phyloP scores from a whole-genome alignment of 2,329 filamentous ascomycete species.

The Cordyceps farinosa region DNA sequence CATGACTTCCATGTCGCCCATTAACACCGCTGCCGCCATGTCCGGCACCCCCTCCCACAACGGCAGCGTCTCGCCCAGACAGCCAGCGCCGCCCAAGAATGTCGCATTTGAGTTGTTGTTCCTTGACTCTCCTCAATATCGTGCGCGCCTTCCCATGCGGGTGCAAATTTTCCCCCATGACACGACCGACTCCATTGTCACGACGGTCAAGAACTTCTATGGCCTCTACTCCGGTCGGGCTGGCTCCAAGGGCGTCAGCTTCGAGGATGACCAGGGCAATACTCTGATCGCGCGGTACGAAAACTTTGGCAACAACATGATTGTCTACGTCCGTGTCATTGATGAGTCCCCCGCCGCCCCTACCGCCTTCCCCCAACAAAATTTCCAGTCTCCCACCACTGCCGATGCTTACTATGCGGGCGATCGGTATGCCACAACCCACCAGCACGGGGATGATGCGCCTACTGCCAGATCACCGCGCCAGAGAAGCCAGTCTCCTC shows the following conservation, averaged over 20 bases:
- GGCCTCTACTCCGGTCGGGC: conserved; percentile 77
- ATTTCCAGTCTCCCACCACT: conserved; percentile 40
- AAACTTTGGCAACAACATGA: conserved; percentile 90
- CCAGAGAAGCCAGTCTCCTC: conserved; percentile 75
- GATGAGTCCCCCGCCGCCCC: conserved; percentile 54
- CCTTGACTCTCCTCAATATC: conserved; percentile 62
- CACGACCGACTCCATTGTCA: conserved; percentile 95
- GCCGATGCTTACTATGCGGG: conserved; percentile 49
- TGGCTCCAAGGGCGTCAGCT: conserved; percentile 79
- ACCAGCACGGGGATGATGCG: conserved; percentile 57
- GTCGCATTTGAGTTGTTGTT: conserved; percentile 77
- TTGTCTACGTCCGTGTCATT: conserved; percentile 86
- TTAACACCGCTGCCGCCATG: conserved; percentile 32
- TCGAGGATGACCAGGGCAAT: conserved; percentile 85
- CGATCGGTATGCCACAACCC: conserved; percentile 45
- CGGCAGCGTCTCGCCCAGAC: conserved; percentile 46
- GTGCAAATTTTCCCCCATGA: conserved; percentile 94
- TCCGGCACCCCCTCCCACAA: conserved; percentile 38
- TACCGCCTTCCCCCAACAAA: conserved; percentile 28
- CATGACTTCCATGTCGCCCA: conserved; percentile 48
- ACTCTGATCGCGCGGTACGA: conserved; percentile 94
- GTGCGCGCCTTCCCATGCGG: conserved; percentile 75
- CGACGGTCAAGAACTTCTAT: conserved; percentile 98
- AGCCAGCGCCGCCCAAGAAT: conserved; percentile 59
- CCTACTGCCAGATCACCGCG: conserved; percentile 63